Conservation (phyloP, 1,284 basidiomycete genomes). For the Phylloboletellus chloephorus region DNA sequence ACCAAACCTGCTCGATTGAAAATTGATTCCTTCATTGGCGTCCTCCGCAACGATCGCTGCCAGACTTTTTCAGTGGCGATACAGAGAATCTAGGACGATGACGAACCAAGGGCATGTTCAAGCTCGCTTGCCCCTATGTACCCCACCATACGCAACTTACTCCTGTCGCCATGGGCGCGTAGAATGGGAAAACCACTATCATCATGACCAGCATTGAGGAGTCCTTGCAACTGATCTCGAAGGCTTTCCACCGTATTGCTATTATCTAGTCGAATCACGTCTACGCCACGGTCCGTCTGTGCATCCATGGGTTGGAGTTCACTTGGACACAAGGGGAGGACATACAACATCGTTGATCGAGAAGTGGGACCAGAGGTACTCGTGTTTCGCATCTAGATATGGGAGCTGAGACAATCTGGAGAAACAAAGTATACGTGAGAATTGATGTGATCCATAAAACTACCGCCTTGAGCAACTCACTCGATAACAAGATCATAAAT, state of each 20-base stretch:
- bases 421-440: not conserved
- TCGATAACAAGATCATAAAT: conserved; percentile 96
- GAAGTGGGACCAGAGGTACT: conserved; percentile 79
- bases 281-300: conserved; percentile 60
- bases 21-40: conserved; percentile 59
- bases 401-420: conserved; percentile 70
- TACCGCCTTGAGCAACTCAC: conserved; percentile 34
- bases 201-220: conserved; percentile 58
- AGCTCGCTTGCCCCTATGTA: conserved; percentile 92
- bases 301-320: not conserved
- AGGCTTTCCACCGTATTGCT: conserved; percentile 70
- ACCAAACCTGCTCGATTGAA: conserved; percentile 48
- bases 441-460: not conserved
- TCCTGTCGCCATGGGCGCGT: conserved; percentile 39
- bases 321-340: conserved; percentile 14
- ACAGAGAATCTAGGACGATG: conserved; percentile 1
- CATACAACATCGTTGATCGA: conserved; percentile 74
- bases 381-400: conserved; percentile 85
- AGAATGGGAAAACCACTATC: conserved; percentile 90
- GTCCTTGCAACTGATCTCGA: conserved; percentile 57
- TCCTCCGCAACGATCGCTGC: conserved; percentile 74
- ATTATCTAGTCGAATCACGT: conserved; percentile 61
- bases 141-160: conserved; percentile 72
- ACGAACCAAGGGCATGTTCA: conserved; percentile 86
- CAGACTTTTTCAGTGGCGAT: conserved; percentile 1